Evolutionary conservation across 768 basidiomycete genomes (phyloP).

Genomic region (Sarcodon aspratus): DNA sequence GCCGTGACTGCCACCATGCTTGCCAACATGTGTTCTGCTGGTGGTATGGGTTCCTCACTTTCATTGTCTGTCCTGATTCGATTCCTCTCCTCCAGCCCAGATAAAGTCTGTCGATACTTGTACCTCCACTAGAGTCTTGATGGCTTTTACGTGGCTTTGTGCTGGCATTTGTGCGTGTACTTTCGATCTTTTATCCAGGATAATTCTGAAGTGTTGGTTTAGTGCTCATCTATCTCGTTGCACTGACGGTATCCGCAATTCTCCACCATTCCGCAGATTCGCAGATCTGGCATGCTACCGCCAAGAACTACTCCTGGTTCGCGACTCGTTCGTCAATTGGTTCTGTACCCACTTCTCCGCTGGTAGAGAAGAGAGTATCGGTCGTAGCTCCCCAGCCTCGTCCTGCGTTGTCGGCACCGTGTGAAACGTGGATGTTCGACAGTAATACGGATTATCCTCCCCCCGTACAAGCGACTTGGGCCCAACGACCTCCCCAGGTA

Average conservation of each 20-base stretch:
- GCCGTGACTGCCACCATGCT: slow-evolving; percentile 32
- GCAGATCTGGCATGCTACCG: slow-evolving; percentile 38
- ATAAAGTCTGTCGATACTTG: slow-evolving; percentile 21
- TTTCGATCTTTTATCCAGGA: background rate
- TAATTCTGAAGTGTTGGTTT: slow-evolving; percentile 3
- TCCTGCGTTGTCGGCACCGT: background rate
- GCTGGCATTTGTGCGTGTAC: slow-evolving; percentile 5
- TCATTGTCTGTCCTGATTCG: background rate
- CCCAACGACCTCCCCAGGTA: background rate
- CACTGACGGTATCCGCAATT: slow-evolving; percentile 32
- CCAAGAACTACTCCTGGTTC: slow-evolving; percentile 31
- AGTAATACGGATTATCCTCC: background rate
- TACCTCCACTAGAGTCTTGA: slow-evolving; percentile 39
- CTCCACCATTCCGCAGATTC: slow-evolving; percentile 32
- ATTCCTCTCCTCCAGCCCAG: background rate
- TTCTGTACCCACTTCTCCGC: slow-evolving; percentile 24
- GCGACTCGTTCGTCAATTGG: slow-evolving; percentile 16
- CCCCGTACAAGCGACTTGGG: background rate
- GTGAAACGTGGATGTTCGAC: background rate
- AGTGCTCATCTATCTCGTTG: slow-evolving; percentile 53
- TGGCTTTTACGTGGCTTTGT: slow-evolving; percentile 46
- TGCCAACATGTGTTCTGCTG: slow-evolving; percentile 21
- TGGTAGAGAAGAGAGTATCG: background rate
- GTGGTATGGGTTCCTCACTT: slow-evolving; percentile 10
- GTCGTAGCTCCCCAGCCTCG: background rate